A percentile compares a stretch with the other conserved stretches of the same genome.
phyloP scores from a whole-genome alignment of 768 basidiomycete species.

The Harrya chromipes region DNA sequence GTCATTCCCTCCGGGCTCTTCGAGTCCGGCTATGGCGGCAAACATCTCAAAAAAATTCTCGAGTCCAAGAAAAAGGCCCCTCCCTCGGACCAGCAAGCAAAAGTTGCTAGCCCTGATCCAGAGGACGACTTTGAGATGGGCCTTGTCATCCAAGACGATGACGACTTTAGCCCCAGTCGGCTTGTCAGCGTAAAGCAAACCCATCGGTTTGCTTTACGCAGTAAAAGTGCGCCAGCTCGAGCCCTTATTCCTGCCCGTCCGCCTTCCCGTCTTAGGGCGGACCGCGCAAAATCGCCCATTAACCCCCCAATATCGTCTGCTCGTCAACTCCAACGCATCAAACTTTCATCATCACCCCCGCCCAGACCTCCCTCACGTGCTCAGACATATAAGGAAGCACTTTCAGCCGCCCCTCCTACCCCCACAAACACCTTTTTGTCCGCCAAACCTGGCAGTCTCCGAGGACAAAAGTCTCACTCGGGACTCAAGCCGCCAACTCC shows the following conservation, averaged over 20 bases:
- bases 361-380: conserved; percentile 48
- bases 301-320: conserved; percentile 68
- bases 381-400: conserved; percentile 57
- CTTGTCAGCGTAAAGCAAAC: conserved; percentile 51
- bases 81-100: conserved; percentile 51
- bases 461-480: conserved; percentile 81
- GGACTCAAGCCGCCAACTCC: conserved; percentile 76
- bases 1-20: conserved; percentile 75
- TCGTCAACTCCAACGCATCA: conserved; percentile 64
- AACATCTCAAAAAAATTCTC: conserved; percentile 47
- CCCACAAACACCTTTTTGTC: conserved; percentile 58
- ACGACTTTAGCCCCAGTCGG: conserved; percentile 77
- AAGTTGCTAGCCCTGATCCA: conserved; percentile 55
- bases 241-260: conserved; percentile 52
- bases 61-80: conserved; percentile 55
- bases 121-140: conserved; percentile 88
- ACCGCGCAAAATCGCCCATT: conserved; percentile 70
- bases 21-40: conserved; percentile 61
- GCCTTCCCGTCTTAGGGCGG: conserved; percentile 56
- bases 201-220: conserved; percentile 47
- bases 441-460: conserved; percentile 70
- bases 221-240: conserved; percentile 57
- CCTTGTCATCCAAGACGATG: conserved; percentile 79
- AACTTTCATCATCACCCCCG: conserved; percentile 69
- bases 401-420: conserved; percentile 46